These are phyloP conservation scores for Rhizopus microsporus DNA, from an alignment of 371 early-diverging fungal species.

Conservation along the genomic window DNA sequence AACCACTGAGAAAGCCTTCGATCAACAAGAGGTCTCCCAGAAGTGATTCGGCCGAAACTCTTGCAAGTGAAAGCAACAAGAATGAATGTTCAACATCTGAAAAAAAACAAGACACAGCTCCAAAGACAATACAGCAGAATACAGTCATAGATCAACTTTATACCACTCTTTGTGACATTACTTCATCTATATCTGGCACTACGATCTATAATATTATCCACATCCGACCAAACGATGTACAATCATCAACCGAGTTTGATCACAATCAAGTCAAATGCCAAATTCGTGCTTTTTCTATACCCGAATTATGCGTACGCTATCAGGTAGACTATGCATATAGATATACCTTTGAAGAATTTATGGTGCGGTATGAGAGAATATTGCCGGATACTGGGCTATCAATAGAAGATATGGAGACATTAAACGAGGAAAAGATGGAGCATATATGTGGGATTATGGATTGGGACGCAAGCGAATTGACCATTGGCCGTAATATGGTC, in stretches of 20 bases:
- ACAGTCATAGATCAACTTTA: conserved; percentile 66
- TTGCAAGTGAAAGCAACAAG: conserved; percentile 8
- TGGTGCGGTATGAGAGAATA: conserved; percentile 46
- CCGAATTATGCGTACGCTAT: conserved; percentile 56
- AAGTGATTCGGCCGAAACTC: conserved; percentile 5
- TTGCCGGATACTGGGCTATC: conserved; percentile 17
- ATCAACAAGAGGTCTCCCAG: conserved; percentile 9
- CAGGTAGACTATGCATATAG: conserved; percentile 58
- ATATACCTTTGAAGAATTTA: conserved; percentile 59
- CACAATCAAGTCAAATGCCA: conserved; percentile 56
- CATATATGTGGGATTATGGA: conserved; percentile 33
- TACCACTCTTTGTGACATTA: conserved; percentile 63
- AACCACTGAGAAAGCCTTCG: conserved; percentile 45
- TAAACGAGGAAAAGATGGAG: conserved; percentile 25
- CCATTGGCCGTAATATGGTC: conserved; percentile 56
- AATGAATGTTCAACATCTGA: conserved; percentile 23
- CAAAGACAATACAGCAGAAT: conserved; percentile 46
- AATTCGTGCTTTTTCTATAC: conserved; percentile 58
- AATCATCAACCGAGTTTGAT: conserved; percentile 51
- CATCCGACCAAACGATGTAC: conserved; percentile 70
- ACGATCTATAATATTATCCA: conserved; percentile 82
- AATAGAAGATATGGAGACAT: conserved; percentile 4
- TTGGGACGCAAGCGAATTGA: conserved; percentile 24
- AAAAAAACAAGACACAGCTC: conserved; percentile 36
- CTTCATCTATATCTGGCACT: conserved; percentile 71